A percentile compares a stretch with the other conserved stretches of the same genome.
Conservation (phyloP, 164 flowering plant species). For the Vitis amurensis region DNA sequence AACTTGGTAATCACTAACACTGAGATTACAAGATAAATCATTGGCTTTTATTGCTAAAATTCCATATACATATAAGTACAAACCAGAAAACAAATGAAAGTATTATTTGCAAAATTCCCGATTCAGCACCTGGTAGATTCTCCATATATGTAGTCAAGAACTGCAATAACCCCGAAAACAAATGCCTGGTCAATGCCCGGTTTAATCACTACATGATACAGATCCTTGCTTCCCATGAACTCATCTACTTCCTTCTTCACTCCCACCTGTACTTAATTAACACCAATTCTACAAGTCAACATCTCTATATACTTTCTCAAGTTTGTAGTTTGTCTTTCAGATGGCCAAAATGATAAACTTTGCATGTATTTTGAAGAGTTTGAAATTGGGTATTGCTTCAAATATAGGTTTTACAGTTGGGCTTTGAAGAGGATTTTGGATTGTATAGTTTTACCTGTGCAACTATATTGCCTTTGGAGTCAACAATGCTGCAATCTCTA, state of each 20-base stretch:
- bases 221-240: conserved; percentile 51
- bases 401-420: too few relatives aligned
- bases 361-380: neutral
- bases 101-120: too few relatives aligned
- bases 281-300: neutral
- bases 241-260: conserved; percentile 35
- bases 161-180: conserved; percentile 76
- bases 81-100: too few relatives aligned
- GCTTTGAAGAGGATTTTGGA: too few relatives aligned
- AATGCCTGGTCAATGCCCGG: conserved; percentile 85
- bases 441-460: conserved; percentile 57
- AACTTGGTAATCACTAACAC: too few relatives aligned
- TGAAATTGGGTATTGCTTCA: too few relatives aligned
- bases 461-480: conserved; percentile 44
- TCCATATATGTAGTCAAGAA: conserved; percentile 74
- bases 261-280: conserved; percentile 43
- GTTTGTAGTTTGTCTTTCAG: too few relatives aligned
- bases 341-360: too few relatives aligned
- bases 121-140: conserved; percentile 65
- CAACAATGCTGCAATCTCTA: conserved; percentile 54
- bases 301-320: too few relatives aligned
- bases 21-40: too few relatives aligned
- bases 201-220: conserved; percentile 67
- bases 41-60: too few relatives aligned
- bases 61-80: too few relatives aligned